Evolutionary conservation across 108 stramenopile species (phyloP), one percentile per base, ranked within the genome.

Genomic region (Stephanodiscus minutulus): DNA sequence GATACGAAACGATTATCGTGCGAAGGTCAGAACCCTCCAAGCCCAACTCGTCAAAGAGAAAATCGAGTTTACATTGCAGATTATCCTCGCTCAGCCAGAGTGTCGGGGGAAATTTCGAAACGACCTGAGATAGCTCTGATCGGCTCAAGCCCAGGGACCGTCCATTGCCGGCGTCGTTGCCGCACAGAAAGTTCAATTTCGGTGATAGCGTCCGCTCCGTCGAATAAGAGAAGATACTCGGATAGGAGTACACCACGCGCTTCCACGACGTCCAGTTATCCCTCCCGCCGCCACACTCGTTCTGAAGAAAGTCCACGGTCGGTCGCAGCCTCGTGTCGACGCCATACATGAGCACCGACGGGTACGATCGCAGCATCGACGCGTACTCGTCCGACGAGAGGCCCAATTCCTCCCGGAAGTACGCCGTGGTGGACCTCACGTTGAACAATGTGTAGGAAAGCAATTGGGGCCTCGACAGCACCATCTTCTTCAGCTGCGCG

Each of bases 21-120:
- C 53, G 43, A 12, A 80, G 68, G 33, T 84, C 83, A 3, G 47
- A 44, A 6, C 28, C 20, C 1, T 33, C 35, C 37, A 84, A 48
- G 0, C 53, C 72, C 28, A 84, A 66, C 21, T 66, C 54, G 17
- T 72, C 37, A 11, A 56, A 33, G 0, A 84, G 60, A 33, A 75
- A 84, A n/a, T 69, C 61, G n/a, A 81, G 37, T 57, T 84, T 84
- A 6, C 61, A 41, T 15, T 25, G 60, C 7, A 84, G 33, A 37
- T 79, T 79, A 15, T 77, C 67, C 22, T 79, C 55, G 33, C 65
- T 67, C 29, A 84, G 64, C 75, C 80, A 81, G 0, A 84, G 52
- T 22, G 70, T 64, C 8, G 83, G 83, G n/a, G 83, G 80, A 37
- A 76, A 84, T 28, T 72, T 64, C 3, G 76, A 49, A 17, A 77